Conservation (phyloP, 1,284 basidiomycete genomes). For the Tylopilus microsporus region DNA sequence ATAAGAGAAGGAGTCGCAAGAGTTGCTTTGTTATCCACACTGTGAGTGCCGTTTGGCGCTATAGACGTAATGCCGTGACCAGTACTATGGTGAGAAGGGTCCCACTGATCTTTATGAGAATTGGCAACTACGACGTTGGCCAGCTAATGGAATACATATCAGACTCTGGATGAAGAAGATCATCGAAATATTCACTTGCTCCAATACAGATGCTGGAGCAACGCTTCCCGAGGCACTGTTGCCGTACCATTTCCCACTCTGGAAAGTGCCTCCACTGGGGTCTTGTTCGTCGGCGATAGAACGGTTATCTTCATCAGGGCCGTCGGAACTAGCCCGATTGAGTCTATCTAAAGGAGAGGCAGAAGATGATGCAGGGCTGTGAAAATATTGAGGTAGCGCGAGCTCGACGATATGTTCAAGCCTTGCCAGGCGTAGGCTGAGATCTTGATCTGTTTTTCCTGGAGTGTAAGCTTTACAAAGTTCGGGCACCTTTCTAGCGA, state of each 20-base stretch:
- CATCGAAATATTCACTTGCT: constrained; percentile 52
- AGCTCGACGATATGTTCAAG: constrained; percentile 75
- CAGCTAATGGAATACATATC: constrained; percentile 38
- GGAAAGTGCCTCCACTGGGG: constrained; percentile 67
- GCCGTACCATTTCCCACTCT: constrained; percentile 81
- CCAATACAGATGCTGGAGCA: constrained; percentile 68
- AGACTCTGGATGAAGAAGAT: constrained; percentile 11
- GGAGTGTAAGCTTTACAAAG: constrained; percentile 81
- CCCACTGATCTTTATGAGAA: constrained; percentile 31
- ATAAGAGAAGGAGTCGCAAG: constrained; percentile 33
- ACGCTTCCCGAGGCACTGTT: constrained; percentile 73
- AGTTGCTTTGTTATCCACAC: constrained; percentile 25
- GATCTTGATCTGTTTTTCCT: constrained; percentile 76
- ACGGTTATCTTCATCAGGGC: constrained; percentile 53
- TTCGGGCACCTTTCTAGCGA: constrained; percentile 78
- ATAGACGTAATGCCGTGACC: constrained; percentile 5
- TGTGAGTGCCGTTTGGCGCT: constrained; percentile 26
- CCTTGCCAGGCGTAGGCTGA: constrained; percentile 63
- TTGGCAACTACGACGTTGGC: constrained; percentile 52
- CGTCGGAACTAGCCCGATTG: constrained; percentile 44
- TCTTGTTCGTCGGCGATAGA: constrained; percentile 72
- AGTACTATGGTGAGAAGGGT: constrained; percentile 15
- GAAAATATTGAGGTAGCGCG: constrained; percentile 68
- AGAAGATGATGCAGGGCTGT: constrained; percentile 35
- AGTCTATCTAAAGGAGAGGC: constrained; percentile 34